Evolutionary conservation across 129 eudicot genomes (phyloP), one percentile per base, ranked within the genome.

Genomic region (Chrysanthemum seticuspe): DNA sequence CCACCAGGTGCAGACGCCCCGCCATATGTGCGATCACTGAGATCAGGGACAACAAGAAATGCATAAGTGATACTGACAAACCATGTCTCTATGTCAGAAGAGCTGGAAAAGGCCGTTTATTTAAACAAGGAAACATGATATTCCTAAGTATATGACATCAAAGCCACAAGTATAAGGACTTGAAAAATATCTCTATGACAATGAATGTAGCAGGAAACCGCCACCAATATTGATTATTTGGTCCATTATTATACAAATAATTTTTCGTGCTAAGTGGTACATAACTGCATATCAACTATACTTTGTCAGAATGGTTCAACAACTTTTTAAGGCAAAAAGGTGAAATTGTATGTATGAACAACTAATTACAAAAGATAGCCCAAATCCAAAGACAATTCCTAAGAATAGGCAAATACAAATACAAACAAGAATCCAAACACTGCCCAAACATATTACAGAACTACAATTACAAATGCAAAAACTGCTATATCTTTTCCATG

Each of bases 1-100:
- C 73, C 89, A 51, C 81, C 76, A 70, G 87, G 75, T 62, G 74
- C 79, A 73, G 84, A 70, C 61, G 81, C 80, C 63, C 76, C 87
- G 29, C 74, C 92, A 74, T 75, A 47, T 61, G 83, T 74, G 61
- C 70, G 83, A 7, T 70, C 75, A 72, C 96, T 92, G 51, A 69
- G 75, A 70, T 54, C 10, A 72, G 57, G 12, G 31, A 55, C 13
- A 57, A 40, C 10, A 27, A 86, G 36, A 73, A 67, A 51, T 70
- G 11, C 66, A 40, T 74, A 23, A 54, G 47, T 0, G 40, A 56
- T 62, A 27, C 44, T 16, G 51, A 65, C 18, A 15, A 59, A 21
- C 53, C 67, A 72, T 72, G 29, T 19, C 45, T 18, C 58, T 48
- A 19, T 19, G 57, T 6, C 40, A 7, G 21, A 48, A 49, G 11